Evolutionary conservation across 108 stramenopile genomes (phyloP), one percentile per base, ranked within the genome.

Genomic region (Nitzschia putrida): DNA sequence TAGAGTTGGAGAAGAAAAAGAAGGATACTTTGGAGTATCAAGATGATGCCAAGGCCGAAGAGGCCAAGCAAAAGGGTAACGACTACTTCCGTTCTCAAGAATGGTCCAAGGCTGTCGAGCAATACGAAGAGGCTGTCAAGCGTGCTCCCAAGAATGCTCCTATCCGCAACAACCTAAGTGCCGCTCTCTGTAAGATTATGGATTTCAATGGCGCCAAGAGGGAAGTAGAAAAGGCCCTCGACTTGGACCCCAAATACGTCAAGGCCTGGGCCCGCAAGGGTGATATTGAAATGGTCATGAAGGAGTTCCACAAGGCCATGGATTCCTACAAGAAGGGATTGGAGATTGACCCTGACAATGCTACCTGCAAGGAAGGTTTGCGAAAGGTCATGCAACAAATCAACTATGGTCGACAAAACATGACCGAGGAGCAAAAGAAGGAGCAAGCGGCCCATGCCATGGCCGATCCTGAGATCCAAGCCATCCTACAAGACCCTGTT

Each of bases 261-360:
- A 99, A 99, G 79, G 97, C 97, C 5, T 98, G 94, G 90, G 96
- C 97, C 18, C 93, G 97, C 58, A 98, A 98, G 79, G 99, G 98
- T 18, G 97, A 99, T 76, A 97, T 98, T 71, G 96, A 99, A 79
- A 82, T 97, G 53, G 77, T 96, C 53, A 89, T 95, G 82, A 99
- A 98, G 83, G 97, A 98, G 71, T 91, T 90, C 83, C 95, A 96
- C 90, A 99, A 99, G 82, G 97, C 98, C 1, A 77, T 99, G 71
- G 96, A 98, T 49, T 85, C 91, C 39, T 99, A 97, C 92, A 89
- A 95, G 61, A 74, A 80, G 43, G 99, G 99, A 9, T 73, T 99
- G 56, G 86, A 74, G 42, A 45, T 98, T 40, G 98, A 99, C 49
- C 75, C 92, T 0, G 73, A 76, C 53, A 99, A 98, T 81, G 53